Evolutionary conservation across 495 filamentous ascomycete species (phyloP).

Genomic region (Poronia punctata): DNA sequence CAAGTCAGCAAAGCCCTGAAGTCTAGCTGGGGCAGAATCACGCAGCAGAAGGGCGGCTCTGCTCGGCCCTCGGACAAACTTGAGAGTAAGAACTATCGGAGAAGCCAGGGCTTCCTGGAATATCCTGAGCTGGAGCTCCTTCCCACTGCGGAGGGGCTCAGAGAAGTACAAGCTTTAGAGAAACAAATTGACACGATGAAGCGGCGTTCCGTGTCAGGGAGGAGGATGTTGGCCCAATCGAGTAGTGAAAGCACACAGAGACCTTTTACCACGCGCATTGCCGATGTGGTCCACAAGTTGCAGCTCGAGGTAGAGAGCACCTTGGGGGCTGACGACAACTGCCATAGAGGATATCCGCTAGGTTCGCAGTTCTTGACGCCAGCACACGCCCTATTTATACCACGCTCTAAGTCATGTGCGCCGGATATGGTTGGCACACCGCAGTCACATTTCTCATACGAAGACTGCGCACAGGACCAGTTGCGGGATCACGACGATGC

Average conservation of each 20-base stretch:
- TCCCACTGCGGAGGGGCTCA: conserved; percentile 22
- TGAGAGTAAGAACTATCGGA: conserved; percentile 8
- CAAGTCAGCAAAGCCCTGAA: conserved; percentile 28
- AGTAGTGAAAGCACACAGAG: conserved; percentile 9
- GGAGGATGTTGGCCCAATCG: conserved; percentile 3
- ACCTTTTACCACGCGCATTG: conserved; percentile 15
- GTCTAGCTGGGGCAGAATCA: conserved; percentile 24
- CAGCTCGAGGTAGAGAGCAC: conserved; percentile 6
- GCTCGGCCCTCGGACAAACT: conserved; percentile 4
- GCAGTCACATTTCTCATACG: conserved; percentile 8
- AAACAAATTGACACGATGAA: conserved; percentile 30
- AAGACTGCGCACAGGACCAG: conserved; percentile 16
- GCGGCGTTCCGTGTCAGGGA: conserved; percentile 11
- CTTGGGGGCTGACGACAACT: conserved; percentile 6
- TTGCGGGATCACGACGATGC: conserved; percentile 16
- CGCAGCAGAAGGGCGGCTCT: conserved; percentile 13
- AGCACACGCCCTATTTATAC: background rate
- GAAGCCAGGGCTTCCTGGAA: conserved; percentile 17
- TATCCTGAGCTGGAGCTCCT: conserved; percentile 31
- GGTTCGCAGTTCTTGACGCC: conserved; percentile 2
- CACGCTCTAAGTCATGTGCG: conserved; percentile 2
- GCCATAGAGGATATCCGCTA: background rate
- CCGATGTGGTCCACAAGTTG: conserved; percentile 21
- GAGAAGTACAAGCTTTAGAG: conserved; percentile 26
- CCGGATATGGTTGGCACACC: background rate